Evolutionary conservation across 2,329 filamentous ascomycete genomes (phyloP), one percentile per base, ranked within the genome.

Genomic region (Aspergillus pseudotamarii): DNA sequence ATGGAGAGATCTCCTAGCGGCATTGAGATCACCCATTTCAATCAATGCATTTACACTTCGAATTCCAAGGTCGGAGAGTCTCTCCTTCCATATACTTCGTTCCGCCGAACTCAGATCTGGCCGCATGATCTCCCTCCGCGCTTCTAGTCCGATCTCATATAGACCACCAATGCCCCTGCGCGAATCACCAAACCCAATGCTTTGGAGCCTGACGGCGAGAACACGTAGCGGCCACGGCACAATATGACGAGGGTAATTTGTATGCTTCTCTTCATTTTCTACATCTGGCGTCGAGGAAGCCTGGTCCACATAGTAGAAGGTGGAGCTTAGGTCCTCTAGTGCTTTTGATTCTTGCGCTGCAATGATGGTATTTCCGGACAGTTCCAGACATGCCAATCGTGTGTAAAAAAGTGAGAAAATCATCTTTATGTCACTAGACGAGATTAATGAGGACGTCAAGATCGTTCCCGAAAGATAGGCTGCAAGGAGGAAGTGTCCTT

Each of bases 151-250:
- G 2, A 98, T 84, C 66, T 97, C 93, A 74, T 97, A 96, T 75
- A 96, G 92, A 51, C 91, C 91, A 84, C 95, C 94, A 62, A 99
- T 89, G 4, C 92, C 91, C 65, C 94, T 86, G 5, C 94, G 85
- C 57, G 89, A 87, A 77, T 99, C 95, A 4, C 90, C 90, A 67
- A 95, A 96, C 1, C 92, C 93, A 53, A 97, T 86, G 0, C 92
- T 92, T 69, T 96, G 92, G 23, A 98, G 84, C 1, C 94, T 86
- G 10, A 97, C 91, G 8, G 90, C 89, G 19, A 98, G 84, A 3
- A 97, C 85, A 8, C 95, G 88, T 58, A 99, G 84, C 48, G 90
- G 86, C 94, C 95, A 99, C 0, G 94, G 94, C 0, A 94, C 91
- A 0, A 96, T 84, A 73, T 91, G 90, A 59, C 80, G 78, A 86